Evolutionary conservation across 192 early-diverging fungal genomes (phyloP).

Genomic region (Lunasporangiospora selenospora): DNA sequence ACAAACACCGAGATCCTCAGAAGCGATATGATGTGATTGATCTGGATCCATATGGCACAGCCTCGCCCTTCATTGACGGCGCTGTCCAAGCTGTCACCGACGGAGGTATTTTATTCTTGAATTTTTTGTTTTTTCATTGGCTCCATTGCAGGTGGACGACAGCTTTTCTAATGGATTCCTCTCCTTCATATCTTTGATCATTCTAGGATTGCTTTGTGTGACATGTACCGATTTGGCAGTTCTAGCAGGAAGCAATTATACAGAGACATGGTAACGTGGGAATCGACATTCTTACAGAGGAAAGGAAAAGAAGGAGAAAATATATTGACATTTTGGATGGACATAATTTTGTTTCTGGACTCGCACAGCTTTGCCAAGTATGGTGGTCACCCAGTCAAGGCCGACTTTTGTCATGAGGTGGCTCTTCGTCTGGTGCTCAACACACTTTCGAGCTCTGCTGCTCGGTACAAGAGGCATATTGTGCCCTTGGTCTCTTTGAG

Average conservation of each 20-base stretch:
- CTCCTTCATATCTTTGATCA: neutral
- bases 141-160: neutral
- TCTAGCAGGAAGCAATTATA: constrained; percentile 89
- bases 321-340: neutral
- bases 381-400: constrained; percentile 87
- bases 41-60: constrained; percentile 97
- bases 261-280: constrained; percentile 75
- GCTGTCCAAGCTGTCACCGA: constrained; percentile 90
- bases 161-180: neutral
- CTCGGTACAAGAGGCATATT: constrained; percentile 84
- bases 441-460: constrained; percentile 82
- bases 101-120: constrained; percentile 62
- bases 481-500: constrained; percentile 90
- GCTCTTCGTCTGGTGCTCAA: constrained; percentile 90
- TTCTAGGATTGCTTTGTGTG: constrained; percentile 85
- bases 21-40: constrained; percentile 87
- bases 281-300: neutral
- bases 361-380: constrained; percentile 88
- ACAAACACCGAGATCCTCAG: constrained; percentile 60
- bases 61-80: constrained; percentile 94
- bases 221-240: constrained; percentile 98
- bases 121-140: neutral
- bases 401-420: constrained; percentile 95
- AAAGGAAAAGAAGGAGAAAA: neutral
- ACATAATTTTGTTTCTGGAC: neutral